These are phyloP conservation scores for Penicillium sp. DNA, from an alignment of 2,329 filamentous ascomycete species.

Conservation along the genomic window DNA sequence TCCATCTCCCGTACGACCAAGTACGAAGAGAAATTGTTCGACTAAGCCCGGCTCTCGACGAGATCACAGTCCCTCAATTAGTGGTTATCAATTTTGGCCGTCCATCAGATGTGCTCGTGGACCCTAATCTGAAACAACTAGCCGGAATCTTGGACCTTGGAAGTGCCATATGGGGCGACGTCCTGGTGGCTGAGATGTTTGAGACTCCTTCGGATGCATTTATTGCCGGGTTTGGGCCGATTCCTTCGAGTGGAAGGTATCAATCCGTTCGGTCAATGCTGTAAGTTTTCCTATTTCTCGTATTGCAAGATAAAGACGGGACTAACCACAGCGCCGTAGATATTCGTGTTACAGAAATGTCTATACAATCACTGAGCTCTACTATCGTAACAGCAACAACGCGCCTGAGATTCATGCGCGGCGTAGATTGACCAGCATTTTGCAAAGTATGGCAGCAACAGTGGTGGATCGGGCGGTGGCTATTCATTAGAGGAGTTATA, in stretches of 20 bases:
- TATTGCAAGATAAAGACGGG: neutral
- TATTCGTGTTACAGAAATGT: slow-evolving; percentile 39
- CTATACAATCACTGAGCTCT: slow-evolving; percentile 34
- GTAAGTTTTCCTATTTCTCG: slow-evolving; percentile 22
- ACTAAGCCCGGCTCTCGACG: slow-evolving; percentile 45
- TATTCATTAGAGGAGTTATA: too few species aligned
- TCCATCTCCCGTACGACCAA: slow-evolving; percentile 54
- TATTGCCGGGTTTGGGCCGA: slow-evolving; percentile 33
- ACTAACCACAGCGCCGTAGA: slow-evolving; percentile 19
- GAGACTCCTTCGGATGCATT: slow-evolving; percentile 33
- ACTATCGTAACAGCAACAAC: slow-evolving; percentile 35
- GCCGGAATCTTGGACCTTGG: slow-evolving; percentile 52
- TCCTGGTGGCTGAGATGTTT: slow-evolving; percentile 51
- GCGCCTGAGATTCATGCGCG: slow-evolving; percentile 35
- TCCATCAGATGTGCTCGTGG: slow-evolving; percentile 49
- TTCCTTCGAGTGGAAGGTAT: slow-evolving; percentile 19
- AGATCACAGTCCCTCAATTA: slow-evolving; percentile 50
- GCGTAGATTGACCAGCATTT: slow-evolving; percentile 28
- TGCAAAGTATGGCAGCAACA: slow-evolving; percentile 27
- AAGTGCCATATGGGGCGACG: slow-evolving; percentile 55
- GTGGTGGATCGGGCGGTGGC: neutral
- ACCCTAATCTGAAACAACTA: slow-evolving; percentile 46
- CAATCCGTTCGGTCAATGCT: slow-evolving; percentile 31
- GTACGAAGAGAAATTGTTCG: slow-evolving; percentile 49
- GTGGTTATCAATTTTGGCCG: slow-evolving; percentile 48